These are phyloP conservation scores for Polytolypa hystricis DNA, from an alignment of 2,329 filamentous ascomycete genomes.

Conservation along the genomic window DNA sequence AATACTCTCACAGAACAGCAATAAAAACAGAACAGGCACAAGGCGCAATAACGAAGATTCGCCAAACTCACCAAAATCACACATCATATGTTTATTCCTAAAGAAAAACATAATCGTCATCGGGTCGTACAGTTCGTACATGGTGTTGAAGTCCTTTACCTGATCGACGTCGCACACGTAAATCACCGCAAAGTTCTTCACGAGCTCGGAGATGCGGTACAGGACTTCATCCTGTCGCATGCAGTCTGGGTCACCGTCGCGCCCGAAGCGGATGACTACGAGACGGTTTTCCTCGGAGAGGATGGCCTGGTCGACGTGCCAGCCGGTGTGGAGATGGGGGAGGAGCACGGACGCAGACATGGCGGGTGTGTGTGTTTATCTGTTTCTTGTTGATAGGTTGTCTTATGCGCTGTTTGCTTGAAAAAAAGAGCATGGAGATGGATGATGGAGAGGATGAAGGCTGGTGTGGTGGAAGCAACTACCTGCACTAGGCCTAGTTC, in stretches of 20 bases:
- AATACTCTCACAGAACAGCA: no score
- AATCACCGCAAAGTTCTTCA: conserved; percentile 63
- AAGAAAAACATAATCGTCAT: conserved; percentile 98
- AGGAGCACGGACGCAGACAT: conserved; percentile 67
- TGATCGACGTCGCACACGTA: conserved; percentile 85
- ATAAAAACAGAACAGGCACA: no score
- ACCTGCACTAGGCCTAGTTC: no score
- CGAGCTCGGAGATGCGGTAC: conserved; percentile 82
- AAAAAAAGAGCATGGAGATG: no score
- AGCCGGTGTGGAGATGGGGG: conserved; percentile 80
- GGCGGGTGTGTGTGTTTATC: no score
- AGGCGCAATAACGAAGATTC: no score
- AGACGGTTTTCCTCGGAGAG: conserved; percentile 82
- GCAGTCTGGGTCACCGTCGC: conserved; percentile 70
- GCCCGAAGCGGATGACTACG: conserved; percentile 86
- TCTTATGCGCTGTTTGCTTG: no score
- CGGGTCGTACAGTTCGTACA: conserved; percentile 87
- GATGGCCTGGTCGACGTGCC: conserved; percentile 98
- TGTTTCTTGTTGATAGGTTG: no score
- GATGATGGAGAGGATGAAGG: no score
- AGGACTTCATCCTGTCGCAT: conserved; percentile 86
- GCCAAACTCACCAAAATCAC: conserved; percentile 17
- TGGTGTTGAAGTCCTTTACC: conserved; percentile 86
- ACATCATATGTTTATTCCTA: conserved; percentile 92
- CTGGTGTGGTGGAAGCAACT: no score